Percentiles rank a stretch among this genome's conserved stretches.
Evolutionary conservation across 2,329 filamentous ascomycete species (phyloP).

Genomic region (Magnaporthiopsis incrustans): DNA sequence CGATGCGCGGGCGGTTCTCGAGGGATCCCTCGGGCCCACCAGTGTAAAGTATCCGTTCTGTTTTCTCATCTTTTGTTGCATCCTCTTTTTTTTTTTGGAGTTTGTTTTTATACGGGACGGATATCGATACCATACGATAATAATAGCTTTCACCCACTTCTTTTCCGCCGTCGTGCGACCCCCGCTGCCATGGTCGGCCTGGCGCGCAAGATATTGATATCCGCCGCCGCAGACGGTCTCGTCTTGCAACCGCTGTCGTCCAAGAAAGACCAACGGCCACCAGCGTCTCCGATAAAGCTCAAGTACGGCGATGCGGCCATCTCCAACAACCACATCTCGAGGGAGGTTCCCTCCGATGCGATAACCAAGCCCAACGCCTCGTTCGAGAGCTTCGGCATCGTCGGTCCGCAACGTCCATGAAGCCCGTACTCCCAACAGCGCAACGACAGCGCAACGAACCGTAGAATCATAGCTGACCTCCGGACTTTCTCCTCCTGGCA

Average conservation of each 20-base stretch:
- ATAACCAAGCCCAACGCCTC: conserved; percentile 35
- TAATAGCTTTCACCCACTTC: neutral
- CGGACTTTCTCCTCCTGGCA: conserved; percentile 26
- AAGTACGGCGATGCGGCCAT: conserved; percentile 56
- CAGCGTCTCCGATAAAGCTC: conserved; percentile 52
- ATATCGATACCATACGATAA: neutral
- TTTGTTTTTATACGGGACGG: no score
- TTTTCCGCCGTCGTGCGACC: neutral
- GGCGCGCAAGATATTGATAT: conserved; percentile 71
- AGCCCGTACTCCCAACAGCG: neutral
- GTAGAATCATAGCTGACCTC: conserved; percentile 6
- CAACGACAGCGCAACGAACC: neutral
- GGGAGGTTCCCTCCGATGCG: conserved; percentile 36
- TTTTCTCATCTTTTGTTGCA: neutral
- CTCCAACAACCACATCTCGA: conserved; percentile 25
- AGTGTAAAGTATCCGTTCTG: neutral
- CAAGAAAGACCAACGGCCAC: conserved; percentile 51
- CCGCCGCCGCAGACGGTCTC: conserved; percentile 75
- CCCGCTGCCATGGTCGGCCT: conserved; percentile 57
- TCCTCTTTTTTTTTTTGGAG: neutral
- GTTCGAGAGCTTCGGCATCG: conserved; percentile 53
- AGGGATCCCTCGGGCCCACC: neutral
- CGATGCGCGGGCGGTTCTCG: neutral
- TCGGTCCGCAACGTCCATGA: conserved; percentile 34
- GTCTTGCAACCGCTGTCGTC: conserved; percentile 64